phyloP scores from a whole-genome alignment of 2,329 filamentous ascomycete species.

The Aspergillus fumigatiaffinis region DNA sequence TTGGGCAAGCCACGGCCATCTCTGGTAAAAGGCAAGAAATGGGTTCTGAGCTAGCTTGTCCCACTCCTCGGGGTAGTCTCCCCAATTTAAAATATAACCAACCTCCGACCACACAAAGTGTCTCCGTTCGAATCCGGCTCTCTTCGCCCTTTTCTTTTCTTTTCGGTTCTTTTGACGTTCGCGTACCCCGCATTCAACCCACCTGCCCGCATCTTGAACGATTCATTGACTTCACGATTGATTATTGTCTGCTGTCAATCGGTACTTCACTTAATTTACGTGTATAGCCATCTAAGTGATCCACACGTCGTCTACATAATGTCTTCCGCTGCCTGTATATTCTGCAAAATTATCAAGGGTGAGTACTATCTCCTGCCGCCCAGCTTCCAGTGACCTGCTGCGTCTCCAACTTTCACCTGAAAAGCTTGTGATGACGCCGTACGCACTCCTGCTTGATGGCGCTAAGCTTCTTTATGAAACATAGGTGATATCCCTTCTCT shows the following conservation, averaged over 20 bases:
- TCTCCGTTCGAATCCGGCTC: constrained; percentile 28
- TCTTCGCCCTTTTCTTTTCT: constrained; percentile 5
- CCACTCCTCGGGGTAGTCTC: constrained; percentile 52
- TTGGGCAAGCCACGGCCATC: constrained; percentile 66
- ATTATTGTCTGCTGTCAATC: neutral
- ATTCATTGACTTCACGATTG: constrained; percentile 7
- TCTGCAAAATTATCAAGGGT: constrained; percentile 98
- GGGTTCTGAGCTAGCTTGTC: constrained; percentile 67
- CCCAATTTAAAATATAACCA: constrained; percentile 9
- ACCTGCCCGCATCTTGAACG: constrained; percentile 12
- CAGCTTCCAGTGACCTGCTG: neutral
- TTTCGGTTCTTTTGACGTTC: constrained; percentile 9
- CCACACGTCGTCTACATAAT: constrained; percentile 13
- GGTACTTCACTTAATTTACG: neutral
- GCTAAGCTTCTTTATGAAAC: constrained; percentile 10
- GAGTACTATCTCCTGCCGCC: constrained; percentile 10
- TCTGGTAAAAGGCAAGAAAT: constrained; percentile 79
- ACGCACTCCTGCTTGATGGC: neutral
- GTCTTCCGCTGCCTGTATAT: constrained; percentile 69
- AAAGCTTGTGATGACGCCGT: constrained; percentile 2
- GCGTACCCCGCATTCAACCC: constrained; percentile 9
- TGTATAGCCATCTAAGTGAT: neutral
- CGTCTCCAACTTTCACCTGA: neutral
- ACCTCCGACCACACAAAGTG: too few species aligned
- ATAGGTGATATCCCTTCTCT: constrained; percentile 91